These are phyloP conservation scores for Bipolaris gigantea DNA, from an alignment of 2,329 filamentous ascomycete genomes.

Conservation along the genomic window DNA sequence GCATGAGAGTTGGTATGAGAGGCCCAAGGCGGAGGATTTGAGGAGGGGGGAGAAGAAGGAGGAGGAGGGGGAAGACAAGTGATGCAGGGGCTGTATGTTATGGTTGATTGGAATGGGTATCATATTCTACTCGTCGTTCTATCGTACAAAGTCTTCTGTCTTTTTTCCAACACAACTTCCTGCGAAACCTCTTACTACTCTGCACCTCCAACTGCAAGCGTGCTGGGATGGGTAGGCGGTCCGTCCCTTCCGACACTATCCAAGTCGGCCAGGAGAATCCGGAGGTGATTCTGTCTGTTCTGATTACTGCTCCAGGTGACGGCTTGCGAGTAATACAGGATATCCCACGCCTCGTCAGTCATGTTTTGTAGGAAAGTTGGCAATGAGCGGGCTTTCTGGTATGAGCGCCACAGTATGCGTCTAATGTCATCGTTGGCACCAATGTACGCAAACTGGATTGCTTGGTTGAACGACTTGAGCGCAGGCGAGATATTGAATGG, in stretches of 20 bases:
- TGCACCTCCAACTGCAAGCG: conserved; percentile 10
- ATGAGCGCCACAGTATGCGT: conserved; percentile 42
- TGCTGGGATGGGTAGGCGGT: conserved; percentile 40
- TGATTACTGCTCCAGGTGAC: conserved; percentile 42
- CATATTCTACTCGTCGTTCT: background rate
- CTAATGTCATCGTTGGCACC: conserved; percentile 42
- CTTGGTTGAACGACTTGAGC: conserved; percentile 41
- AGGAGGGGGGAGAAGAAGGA: too few relatives aligned
- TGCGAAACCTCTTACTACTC: background rate
- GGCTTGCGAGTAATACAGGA: conserved; percentile 44
- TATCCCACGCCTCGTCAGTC: conserved; percentile 43
- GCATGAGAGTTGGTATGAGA: conserved; percentile 45
- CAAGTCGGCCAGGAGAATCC: conserved; percentile 34
- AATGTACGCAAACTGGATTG: conserved; percentile 40
- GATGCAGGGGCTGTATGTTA: background rate
- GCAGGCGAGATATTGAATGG: conserved; percentile 40
- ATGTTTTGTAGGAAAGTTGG: conserved; percentile 40
- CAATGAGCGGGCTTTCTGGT: conserved; percentile 36
- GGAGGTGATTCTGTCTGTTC: conserved; percentile 37
- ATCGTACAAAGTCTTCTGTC: conserved; percentile 1
- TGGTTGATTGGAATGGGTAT: conserved; percentile 6
- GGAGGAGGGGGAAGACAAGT: too few relatives aligned
- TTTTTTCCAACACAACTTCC: too few relatives aligned
- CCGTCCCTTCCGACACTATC: conserved; percentile 36
- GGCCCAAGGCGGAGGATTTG: conserved; percentile 4